phyloP scores from a whole-genome alignment of 176 grass and related monocot genomes.

The Eragrostis curvula region DNA sequence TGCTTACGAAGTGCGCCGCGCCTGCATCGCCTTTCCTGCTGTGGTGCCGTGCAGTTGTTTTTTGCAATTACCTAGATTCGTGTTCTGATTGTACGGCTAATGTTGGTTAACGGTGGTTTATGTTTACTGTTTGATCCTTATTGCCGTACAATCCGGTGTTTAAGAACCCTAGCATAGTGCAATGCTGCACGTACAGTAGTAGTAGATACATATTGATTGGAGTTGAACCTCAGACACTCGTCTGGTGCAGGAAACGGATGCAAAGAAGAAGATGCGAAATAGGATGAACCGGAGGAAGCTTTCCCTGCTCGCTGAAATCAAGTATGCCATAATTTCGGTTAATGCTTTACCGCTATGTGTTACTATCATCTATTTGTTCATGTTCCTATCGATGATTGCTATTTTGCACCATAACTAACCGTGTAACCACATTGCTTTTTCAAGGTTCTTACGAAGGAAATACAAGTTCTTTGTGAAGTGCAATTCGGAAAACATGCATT shows the following conservation, averaged over 20 bases:
- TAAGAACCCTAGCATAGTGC: background rate
- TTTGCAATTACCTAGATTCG: background rate
- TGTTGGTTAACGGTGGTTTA: background rate
- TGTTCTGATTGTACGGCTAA: background rate
- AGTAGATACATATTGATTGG: background rate
- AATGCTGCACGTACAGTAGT: background rate
- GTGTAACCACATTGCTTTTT: background rate
- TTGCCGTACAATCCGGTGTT: background rate
- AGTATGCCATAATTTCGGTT: conserved; percentile 41
- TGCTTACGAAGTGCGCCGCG: too few relatives aligned
- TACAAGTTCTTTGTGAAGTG: conserved; percentile 40
- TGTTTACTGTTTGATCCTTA: background rate
- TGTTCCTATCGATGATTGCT: background rate
- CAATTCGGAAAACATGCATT: conserved; percentile 24
- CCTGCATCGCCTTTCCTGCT: conserved; percentile 9
- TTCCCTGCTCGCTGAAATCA: conserved; percentile 61
- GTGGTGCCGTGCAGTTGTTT: background rate
- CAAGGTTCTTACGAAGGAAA: conserved; percentile 77
- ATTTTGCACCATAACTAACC: background rate
- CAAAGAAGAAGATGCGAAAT: conserved; percentile 59
- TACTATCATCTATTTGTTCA: background rate
- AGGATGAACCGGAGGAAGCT: conserved; percentile 48
- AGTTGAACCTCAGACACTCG: too few relatives aligned
- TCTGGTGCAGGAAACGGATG: conserved; percentile 69
- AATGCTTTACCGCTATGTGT: background rate